A percentile compares a stretch with the other conserved stretches of the same genome.
Evolutionary conservation across 306 rosid species (phyloP).

Genomic region (Calophaca sinica): DNA sequence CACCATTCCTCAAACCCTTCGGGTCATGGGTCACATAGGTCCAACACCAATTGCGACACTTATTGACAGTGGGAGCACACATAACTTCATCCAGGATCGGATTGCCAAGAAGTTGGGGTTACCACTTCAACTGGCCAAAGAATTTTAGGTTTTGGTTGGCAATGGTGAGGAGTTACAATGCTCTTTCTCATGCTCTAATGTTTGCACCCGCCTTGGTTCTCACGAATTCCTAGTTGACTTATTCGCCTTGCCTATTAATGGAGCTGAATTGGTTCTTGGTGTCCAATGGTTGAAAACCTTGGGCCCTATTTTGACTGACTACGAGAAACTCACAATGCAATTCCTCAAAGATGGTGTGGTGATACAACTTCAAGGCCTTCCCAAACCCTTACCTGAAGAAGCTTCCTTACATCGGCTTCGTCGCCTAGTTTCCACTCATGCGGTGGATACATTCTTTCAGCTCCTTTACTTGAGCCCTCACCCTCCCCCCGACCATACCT

Average conservation of each 20-base stretch:
- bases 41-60: accelerated
- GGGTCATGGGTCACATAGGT: background rate
- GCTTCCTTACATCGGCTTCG: background rate
- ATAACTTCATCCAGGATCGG: background rate
- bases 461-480: background rate
- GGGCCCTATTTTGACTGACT: too few relatives aligned
- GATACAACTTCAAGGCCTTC: too few relatives aligned
- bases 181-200: background rate
- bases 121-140: accelerated
- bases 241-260: too few relatives aligned
- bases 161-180: background rate
- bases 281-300: too few relatives aligned
- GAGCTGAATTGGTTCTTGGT: too few relatives aligned
- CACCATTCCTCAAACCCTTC: background rate
- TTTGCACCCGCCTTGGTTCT: background rate
- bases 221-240: background rate
- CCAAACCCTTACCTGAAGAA: too few relatives aligned
- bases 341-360: too few relatives aligned
- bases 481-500: background rate
- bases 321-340: too few relatives aligned
- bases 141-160: background rate
- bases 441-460: background rate
- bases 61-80: background rate
- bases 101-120: background rate
- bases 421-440: background rate